These are phyloP conservation scores for Dictyostelium brefeldianum DNA, from an alignment of 78 protist genomes.

Conservation along the genomic window DNA sequence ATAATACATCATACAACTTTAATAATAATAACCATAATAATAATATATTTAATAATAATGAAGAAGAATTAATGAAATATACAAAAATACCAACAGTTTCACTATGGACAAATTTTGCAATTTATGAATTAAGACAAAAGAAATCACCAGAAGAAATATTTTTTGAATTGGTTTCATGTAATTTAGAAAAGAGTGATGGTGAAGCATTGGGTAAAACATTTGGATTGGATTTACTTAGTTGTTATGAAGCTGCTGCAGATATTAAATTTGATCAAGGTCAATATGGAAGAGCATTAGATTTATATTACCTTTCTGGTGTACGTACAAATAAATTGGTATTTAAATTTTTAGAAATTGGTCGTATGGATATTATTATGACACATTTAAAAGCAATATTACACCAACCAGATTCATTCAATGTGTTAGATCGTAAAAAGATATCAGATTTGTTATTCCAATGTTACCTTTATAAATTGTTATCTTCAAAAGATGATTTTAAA, in stretches of 20 bases:
- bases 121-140: constrained; percentile 81
- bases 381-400: constrained; percentile 74
- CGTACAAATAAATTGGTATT: constrained; percentile 72
- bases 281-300: constrained; percentile 83
- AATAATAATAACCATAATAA: not conserved
- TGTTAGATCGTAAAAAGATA: constrained; percentile 46
- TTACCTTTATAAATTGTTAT: constrained; percentile 53
- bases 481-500: constrained; percentile 51
- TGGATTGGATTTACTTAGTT: constrained; percentile 76
- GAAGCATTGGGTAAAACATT: constrained; percentile 85
- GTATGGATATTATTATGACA: constrained; percentile 86
- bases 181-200: constrained; percentile 80
- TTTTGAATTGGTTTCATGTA: constrained; percentile 68
- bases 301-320: constrained; percentile 80
- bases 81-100: constrained; percentile 45
- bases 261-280: constrained; percentile 69
- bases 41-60: not conserved
- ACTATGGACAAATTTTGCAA: constrained; percentile 63
- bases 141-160: constrained; percentile 82
- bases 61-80: not conserved
- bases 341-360: constrained; percentile 81
- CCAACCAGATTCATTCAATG: constrained; percentile 76
- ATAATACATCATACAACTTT: not conserved
- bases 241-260: constrained; percentile 85
- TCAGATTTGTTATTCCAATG: constrained; percentile 78